Evolutionary conservation across 192 early-diverging fungal genomes (phyloP), one percentile per base, ranked within the genome.

Genomic region (Umbelopsis ramanniana): DNA sequence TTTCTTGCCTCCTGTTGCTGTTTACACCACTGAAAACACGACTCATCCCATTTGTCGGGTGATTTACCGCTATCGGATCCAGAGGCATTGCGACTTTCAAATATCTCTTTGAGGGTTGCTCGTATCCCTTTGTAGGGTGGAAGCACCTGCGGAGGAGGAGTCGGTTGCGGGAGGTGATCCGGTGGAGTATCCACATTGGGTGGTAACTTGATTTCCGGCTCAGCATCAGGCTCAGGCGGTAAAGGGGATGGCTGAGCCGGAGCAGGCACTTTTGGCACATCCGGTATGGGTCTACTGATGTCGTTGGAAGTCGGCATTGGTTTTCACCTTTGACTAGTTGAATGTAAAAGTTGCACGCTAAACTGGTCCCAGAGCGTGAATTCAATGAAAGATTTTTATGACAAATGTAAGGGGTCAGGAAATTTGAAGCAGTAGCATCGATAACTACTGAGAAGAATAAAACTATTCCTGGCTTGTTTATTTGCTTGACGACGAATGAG

Each of bases 1-100:
- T 70, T 35, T 21, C 55, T 52, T 29, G 46, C 52, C 22, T 52
- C 35, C 24, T 71, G 24, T n/a, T 67, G 45, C 24, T 73, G 72
- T 21, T 66, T 48, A 43, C 60, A 60, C 70, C 74, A 50, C 26
- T 79, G 54, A 24, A 74, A 26, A 70, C 81, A 82, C 1, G 67
- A 52, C 53, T 82, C 81, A 21, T 79, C 73, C 74, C 74, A 76
- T 48, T 69, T 55, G 19, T 66, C 68, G 9, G 23, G 26, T 11
- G 29, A 21, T 15, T 57, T 55, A 33, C 38, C 43, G 9, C n/a
- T 68, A 26, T 29, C 53, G 8, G 19, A 23, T 22, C 47, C 35
- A 50, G 69, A 69, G 15, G 37, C 40, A 38, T 29, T 29, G 11
- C 57, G 26, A 19, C 57, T 26, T 63, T 63, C 57, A 63, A 63